Conservation (phyloP, 768 basidiomycete species). For the Naganishia antarctica region DNA sequence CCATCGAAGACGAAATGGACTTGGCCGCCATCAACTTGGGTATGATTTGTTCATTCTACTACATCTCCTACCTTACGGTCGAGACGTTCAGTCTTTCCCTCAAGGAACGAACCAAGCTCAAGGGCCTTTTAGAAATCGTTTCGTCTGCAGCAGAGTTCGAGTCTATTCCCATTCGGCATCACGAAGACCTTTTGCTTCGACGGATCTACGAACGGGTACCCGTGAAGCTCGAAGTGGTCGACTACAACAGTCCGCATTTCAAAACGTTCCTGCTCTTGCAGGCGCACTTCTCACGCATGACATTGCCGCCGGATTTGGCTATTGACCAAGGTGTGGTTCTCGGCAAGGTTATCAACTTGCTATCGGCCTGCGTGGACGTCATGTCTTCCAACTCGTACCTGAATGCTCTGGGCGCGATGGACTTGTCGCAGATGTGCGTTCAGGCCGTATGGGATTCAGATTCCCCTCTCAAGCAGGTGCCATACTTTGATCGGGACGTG, state of each 20-base stretch:
- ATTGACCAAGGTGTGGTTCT: constrained; percentile 84
- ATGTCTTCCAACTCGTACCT: constrained; percentile 97
- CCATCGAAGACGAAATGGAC: constrained; percentile 90
- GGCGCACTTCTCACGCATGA: constrained; percentile 90
- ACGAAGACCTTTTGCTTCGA: constrained; percentile 70
- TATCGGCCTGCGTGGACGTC: constrained; percentile 94
- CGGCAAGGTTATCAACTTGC: constrained; percentile 80
- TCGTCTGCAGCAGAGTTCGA: constrained; percentile 97
- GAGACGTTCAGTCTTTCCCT: constrained; percentile 94
- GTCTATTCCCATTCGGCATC: constrained; percentile 84
- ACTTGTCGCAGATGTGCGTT: constrained; percentile 96
- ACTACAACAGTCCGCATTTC: constrained; percentile 94
- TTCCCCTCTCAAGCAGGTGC: constrained; percentile 89
- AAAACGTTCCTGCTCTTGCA: constrained; percentile 96
- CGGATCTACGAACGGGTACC: constrained; percentile 94
- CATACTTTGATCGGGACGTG: constrained; percentile 89
- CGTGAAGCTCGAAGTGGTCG: constrained; percentile 72
- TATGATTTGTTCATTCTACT: constrained; percentile 74
- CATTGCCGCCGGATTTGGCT: constrained; percentile 85
- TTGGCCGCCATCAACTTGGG: constrained; percentile 77
- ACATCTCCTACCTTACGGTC: constrained; percentile 75
- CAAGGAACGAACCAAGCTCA: constrained; percentile 93
- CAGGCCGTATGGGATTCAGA: constrained; percentile 98
- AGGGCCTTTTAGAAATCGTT: constrained; percentile 92
- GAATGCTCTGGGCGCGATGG: constrained; percentile 93